These are phyloP conservation scores for Teunomyces barrocoloradensis DNA, from an alignment of 805 yeast species.

Conservation along the genomic window DNA sequence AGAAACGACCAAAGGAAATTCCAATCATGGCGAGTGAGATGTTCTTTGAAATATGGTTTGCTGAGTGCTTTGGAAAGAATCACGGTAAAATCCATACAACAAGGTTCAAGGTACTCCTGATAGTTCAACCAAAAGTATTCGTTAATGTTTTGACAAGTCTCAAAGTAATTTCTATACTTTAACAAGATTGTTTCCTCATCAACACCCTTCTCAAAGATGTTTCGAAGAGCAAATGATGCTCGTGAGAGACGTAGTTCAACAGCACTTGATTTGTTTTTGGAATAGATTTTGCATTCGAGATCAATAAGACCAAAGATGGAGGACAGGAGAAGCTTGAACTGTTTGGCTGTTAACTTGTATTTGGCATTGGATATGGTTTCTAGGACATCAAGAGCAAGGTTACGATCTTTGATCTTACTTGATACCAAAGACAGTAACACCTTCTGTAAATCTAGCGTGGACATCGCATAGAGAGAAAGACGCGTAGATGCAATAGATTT, in stretches of 20 bases:
- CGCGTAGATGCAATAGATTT: not conserved
- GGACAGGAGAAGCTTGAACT: constrained; percentile 19
- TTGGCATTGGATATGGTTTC: constrained; percentile 19
- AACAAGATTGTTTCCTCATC: constrained; percentile 12
- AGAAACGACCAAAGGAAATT: constrained; percentile 20
- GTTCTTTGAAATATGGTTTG: constrained; percentile 28
- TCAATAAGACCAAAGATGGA: constrained; percentile 28
- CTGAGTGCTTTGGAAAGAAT: constrained; percentile 19
- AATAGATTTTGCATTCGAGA: constrained; percentile 33
- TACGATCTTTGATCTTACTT: constrained; percentile 52
- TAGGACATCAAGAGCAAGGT: constrained; percentile 41
- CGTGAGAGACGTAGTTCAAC: constrained; percentile 27
- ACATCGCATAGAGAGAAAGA: constrained; percentile 3
- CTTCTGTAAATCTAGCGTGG: constrained; percentile 17
- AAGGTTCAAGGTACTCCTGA: constrained; percentile 17
- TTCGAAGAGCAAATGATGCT: constrained; percentile 31
- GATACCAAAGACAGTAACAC: constrained; percentile 38
- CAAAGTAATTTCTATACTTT: constrained; percentile 21
- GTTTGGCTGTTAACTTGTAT: constrained; percentile 18
- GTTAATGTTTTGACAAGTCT: constrained; percentile 16
- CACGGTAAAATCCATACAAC: constrained; percentile 24
- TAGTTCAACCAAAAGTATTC: constrained; percentile 15
- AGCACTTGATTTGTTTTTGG: constrained; percentile 20
- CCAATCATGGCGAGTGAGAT: constrained; percentile 31
- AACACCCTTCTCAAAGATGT: constrained; percentile 17